Evolutionary conservation across 768 basidiomycete species (phyloP).

Genomic region (Mycena leptocephala): DNA sequence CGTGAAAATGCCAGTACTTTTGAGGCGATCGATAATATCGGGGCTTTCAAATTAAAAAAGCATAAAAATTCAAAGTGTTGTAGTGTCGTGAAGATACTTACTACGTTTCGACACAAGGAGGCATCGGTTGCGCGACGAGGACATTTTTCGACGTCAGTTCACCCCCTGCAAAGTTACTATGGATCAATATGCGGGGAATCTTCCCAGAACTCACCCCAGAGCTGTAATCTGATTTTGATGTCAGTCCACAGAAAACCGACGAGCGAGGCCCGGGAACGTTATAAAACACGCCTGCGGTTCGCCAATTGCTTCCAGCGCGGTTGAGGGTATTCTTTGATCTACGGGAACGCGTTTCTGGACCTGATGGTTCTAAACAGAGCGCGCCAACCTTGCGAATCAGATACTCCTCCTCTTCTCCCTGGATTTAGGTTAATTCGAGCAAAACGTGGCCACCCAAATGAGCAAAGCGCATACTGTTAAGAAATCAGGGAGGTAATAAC

Average conservation of each 20-base stretch:
- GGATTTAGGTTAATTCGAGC: slow-evolving; percentile 22
- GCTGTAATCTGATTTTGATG: slow-evolving; percentile 69
- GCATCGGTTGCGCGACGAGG: slow-evolving; percentile 80
- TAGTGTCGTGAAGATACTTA: slow-evolving; percentile 52
- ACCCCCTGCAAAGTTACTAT: slow-evolving; percentile 66
- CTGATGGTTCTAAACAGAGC: background rate
- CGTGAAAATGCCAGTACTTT: slow-evolving; percentile 74
- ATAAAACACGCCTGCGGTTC: slow-evolving; percentile 74
- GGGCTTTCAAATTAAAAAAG: slow-evolving; percentile 66
- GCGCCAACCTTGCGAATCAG: slow-evolving; percentile 79
- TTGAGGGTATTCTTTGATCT: slow-evolving; percentile 88
- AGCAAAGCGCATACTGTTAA: slow-evolving; percentile 60
- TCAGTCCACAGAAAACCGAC: background rate
- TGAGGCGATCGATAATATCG: slow-evolving; percentile 81
- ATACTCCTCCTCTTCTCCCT: slow-evolving; percentile 82
- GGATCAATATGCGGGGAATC: slow-evolving; percentile 5
- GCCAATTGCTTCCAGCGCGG: slow-evolving; percentile 86
- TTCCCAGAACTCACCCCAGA: slow-evolving; percentile 71
- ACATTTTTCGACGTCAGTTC: slow-evolving; percentile 80
- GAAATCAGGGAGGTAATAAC: slow-evolving; percentile 86
- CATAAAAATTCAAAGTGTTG: background rate
- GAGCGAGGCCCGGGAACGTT: background rate
- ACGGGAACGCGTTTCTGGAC: slow-evolving; percentile 13
- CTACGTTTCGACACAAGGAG: slow-evolving; percentile 79
- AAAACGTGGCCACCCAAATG: slow-evolving; percentile 12